phyloP scores from a whole-genome alignment of 371 early-diverging fungal species.

The Zancudomyces culisetae region DNA sequence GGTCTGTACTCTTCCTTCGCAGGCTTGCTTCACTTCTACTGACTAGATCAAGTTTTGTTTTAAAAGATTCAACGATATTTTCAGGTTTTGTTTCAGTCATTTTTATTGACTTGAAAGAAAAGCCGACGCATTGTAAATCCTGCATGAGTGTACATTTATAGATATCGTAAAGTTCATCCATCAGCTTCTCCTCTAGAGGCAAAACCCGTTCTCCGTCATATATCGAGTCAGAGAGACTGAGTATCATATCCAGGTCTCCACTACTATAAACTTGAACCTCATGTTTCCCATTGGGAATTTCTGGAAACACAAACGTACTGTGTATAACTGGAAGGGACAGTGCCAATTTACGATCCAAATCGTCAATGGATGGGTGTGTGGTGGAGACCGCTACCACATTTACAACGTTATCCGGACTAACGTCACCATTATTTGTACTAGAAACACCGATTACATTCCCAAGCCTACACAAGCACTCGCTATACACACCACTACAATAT shows the following conservation, averaged over 20 bases:
- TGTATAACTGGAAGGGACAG: background rate
- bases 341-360: background rate
- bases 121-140: conserved; percentile 83
- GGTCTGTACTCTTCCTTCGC: background rate
- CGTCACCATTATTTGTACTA: background rate
- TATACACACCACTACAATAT: background rate
- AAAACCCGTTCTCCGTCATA: conserved; percentile 72
- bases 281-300: background rate
- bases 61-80: background rate
- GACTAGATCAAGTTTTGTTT: background rate
- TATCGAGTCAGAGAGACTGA: conserved; percentile 73
- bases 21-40: background rate
- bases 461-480: background rate
- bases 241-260: conserved; percentile 63
- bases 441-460: background rate
- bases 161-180: conserved; percentile 68
- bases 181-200: conserved; percentile 51
- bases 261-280: conserved; percentile 47
- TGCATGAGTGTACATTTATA: conserved; percentile 70
- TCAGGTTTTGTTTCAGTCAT: conserved; percentile 8
- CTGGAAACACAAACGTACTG: background rate
- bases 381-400: background rate
- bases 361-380: background rate
- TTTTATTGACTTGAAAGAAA: conserved; percentile 67
- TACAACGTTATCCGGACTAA: background rate